Evolutionary conservation across 768 basidiomycete species (phyloP), one percentile per base, ranked within the genome.

Genomic region (Rubroboletus satanas): DNA sequence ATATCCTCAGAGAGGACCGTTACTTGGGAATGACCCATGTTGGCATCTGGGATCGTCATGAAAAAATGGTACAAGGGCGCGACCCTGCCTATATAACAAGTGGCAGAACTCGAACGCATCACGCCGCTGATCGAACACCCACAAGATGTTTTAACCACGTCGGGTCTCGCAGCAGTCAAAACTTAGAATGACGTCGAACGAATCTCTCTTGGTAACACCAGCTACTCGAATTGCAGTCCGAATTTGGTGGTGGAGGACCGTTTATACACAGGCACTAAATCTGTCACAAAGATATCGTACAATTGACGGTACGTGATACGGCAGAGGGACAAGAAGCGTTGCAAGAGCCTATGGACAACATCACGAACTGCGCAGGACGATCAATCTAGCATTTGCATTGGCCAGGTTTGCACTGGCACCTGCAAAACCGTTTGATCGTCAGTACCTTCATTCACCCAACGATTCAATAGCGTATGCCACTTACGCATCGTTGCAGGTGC

Each of bases 361-460:
- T 49, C 36, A 8, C 28, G 28, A 9, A 26, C 21, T 7, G 15
- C 4, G 5, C 17, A 26, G 23, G 23, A 29, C 23, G 2, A 31
- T 28, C 9, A n/a, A 47, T 46, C 3, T 33, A 60, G n/a, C 59
- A 60, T 35, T 60, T 56, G 59, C 59, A 60, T 33, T 60, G 2
- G 14, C 38, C 49, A 12, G 49, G 5, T 3, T 59, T 55, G 55
- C 62, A 63, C 36, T 64, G 14, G 54, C 63, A 65, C 7, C 62
- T 63, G 35, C 17, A 2, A 17, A 45, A 7, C 10, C 36, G 0
- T 14, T 39, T 23, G 10, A n/a, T 29, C 9, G 0, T 61, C 26
- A 57, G 48, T 38, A 43, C 14, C 4, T 21, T 7, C 8, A 1
- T n/a, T 1, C 6, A 18, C 1, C 8, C 41, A 17, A 28, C 23